Percentiles rank a stretch among this genome's conserved stretches.
Conservation (phyloP, 164 flowering plant species). For the Tetrastigma voinierianum region DNA sequence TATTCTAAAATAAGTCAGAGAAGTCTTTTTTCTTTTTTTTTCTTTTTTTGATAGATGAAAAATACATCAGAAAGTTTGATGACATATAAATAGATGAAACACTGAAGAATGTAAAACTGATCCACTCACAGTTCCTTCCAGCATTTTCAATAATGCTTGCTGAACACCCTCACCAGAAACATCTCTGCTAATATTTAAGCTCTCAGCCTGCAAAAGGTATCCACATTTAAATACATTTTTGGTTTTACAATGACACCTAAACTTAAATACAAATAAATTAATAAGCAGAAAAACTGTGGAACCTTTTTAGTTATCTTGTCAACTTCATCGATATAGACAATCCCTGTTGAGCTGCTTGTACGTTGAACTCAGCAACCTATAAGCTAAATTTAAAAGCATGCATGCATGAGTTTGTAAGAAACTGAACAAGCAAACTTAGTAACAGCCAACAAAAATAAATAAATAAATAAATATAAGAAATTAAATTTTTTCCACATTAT, state of each 20-base stretch:
- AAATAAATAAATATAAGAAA: neutral
- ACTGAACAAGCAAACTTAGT: neutral
- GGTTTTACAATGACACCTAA: neutral
- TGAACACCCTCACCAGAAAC: constrained; percentile 99
- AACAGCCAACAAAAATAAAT: neutral
- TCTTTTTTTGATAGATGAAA: too few relatives aligned
- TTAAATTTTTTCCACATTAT: neutral
- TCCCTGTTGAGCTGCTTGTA: constrained; percentile 99
- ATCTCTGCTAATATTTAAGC: constrained; percentile 91
- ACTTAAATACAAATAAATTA: constrained; percentile 4
- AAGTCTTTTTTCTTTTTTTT: too few relatives aligned
- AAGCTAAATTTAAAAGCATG: constrained; percentile 13
- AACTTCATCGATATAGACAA: constrained; percentile 98
- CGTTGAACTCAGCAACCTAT: constrained; percentile 94
- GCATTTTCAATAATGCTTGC: constrained; percentile 94
- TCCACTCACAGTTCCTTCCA: constrained; percentile 96
- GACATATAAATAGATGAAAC: neutral
- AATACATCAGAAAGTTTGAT: neutral
- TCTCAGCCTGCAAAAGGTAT: constrained; percentile 71
- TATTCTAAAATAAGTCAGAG: neutral
- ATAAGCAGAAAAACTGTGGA: neutral
- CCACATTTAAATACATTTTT: neutral
- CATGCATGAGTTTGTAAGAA: neutral
- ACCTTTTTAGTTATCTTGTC: constrained; percentile 99
- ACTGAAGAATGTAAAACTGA: neutral